Percentiles rank a stretch among this genome's conserved stretches.
phyloP scores from a whole-genome alignment of 495 filamentous ascomycete genomes.

The Hypoxylon subgilvum region DNA sequence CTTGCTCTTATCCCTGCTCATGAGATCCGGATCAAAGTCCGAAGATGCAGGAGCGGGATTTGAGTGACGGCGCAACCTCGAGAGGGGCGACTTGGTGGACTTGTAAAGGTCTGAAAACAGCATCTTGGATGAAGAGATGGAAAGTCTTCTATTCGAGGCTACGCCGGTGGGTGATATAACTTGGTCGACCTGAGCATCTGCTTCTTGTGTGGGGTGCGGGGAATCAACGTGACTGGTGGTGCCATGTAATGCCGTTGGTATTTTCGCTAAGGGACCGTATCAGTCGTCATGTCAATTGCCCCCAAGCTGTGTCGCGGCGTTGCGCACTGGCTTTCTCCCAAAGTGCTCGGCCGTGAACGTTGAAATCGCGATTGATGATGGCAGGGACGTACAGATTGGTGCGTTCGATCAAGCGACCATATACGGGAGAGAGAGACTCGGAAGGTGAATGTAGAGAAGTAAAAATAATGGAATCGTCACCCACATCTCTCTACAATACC shows the following conservation, averaged over 20 bases:
- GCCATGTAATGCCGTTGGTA: conserved; percentile 38
- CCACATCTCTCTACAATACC: conserved; percentile 15
- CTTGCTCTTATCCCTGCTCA: conserved; percentile 59
- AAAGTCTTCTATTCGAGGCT: conserved; percentile 25
- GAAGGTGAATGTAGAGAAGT: too few relatives aligned
- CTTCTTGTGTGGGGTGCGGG: conserved; percentile 42
- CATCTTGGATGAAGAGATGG: conserved; percentile 40
- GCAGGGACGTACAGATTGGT: background rate
- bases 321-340: conserved; percentile 2
- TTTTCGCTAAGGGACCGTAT: conserved; percentile 33
- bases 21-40: conserved; percentile 59
- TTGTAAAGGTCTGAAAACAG: conserved; percentile 46
- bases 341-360: conserved; percentile 4
- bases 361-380: background rate
- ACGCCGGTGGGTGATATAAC: conserved; percentile 32
- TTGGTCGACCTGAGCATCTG: conserved; percentile 26
- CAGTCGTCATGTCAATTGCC: conserved; percentile 26
- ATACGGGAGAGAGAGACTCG: conserved; percentile 4
- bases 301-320: conserved; percentile 10
- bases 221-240: conserved; percentile 40
- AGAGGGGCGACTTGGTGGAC: conserved; percentile 44
- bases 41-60: conserved; percentile 33
- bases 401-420: conserved; percentile 20
- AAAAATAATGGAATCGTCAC: conserved; percentile 11
- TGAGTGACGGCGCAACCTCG: conserved; percentile 47